Evolutionary conservation across 2,329 filamentous ascomycete genomes (phyloP).

Genomic region (Septoria linicola): DNA sequence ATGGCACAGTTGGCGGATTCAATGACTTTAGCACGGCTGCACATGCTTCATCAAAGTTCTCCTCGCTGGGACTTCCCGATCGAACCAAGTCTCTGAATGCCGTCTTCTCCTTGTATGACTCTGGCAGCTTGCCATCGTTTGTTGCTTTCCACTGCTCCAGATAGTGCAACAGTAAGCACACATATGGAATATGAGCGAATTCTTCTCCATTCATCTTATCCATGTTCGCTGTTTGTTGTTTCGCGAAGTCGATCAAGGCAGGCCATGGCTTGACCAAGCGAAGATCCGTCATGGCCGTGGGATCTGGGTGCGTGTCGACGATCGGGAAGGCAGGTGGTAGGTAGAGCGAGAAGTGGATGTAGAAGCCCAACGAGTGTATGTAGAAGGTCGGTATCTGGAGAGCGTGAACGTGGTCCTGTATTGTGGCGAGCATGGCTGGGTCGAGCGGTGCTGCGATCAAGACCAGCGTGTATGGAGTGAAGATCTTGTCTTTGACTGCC

Average conservation of each 20-base stretch:
- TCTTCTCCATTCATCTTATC: conserved; percentile 71
- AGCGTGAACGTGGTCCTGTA: conserved; percentile 53
- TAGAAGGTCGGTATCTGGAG: conserved; percentile 73
- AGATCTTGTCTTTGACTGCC: conserved; percentile 41
- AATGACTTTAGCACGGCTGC: conserved; percentile 87
- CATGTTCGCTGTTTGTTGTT: conserved; percentile 64
- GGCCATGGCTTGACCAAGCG: conserved; percentile 83
- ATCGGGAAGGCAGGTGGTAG: conserved; percentile 82
- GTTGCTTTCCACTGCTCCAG: conserved; percentile 74
- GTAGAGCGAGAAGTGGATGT: conserved; percentile 79
- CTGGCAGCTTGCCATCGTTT: conserved; percentile 68
- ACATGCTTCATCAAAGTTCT: conserved; percentile 94
- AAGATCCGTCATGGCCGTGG: conserved; percentile 79
- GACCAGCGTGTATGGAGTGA: conserved; percentile 58
- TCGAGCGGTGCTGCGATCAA: conserved; percentile 61
- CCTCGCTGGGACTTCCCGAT: conserved; percentile 73
- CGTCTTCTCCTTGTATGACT: conserved; percentile 79
- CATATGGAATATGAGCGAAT: conserved; percentile 88
- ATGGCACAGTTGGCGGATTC: conserved; percentile 64
- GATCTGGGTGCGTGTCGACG: conserved; percentile 92
- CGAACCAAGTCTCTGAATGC: conserved; percentile 73
- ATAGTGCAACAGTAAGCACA: conserved; percentile 78
- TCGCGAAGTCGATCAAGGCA: conserved; percentile 68
- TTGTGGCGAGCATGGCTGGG: conserved; percentile 50
- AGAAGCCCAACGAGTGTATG: conserved; percentile 88